phyloP scores from a whole-genome alignment of 495 filamentous ascomycete genomes.

The Talaromyces borbonicus region DNA sequence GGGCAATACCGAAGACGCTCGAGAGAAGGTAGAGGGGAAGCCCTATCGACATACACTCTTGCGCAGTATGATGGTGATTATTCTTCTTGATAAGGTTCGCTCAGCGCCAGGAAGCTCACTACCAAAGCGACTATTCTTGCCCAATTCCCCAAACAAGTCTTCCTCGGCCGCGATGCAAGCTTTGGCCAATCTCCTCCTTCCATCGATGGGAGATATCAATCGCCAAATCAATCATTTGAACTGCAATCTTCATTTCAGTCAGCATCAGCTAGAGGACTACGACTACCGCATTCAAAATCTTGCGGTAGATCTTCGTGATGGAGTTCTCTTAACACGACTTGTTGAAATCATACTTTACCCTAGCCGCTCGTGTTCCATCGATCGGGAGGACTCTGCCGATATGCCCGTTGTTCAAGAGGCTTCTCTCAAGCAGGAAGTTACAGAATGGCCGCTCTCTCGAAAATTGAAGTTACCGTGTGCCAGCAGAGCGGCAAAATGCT shows the following conservation, averaged over 20 bases:
- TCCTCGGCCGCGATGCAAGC: slow-evolving; percentile 44
- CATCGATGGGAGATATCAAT: slow-evolving; percentile 49
- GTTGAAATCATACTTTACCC: slow-evolving; percentile 50
- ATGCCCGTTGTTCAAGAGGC: slow-evolving; percentile 14
- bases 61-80: slow-evolving; percentile 51
- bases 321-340: slow-evolving; percentile 47
- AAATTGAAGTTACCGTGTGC: slow-evolving; percentile 50
- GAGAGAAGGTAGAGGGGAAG: slow-evolving; percentile 20
- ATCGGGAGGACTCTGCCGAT: slow-evolving; percentile 14
- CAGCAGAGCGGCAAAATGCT: slow-evolving; percentile 48
- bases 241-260: slow-evolving; percentile 43
- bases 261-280: slow-evolving; percentile 51
- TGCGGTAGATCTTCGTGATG: slow-evolving; percentile 56
- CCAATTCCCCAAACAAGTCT: slow-evolving; percentile 44
- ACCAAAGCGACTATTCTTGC: slow-evolving; percentile 33
- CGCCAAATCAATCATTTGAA: slow-evolving; percentile 46
- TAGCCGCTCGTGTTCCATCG: slow-evolving; percentile 12
- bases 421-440: neutral
- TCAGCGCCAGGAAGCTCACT: slow-evolving; percentile 18
- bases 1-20: slow-evolving; percentile 6
- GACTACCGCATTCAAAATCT: slow-evolving; percentile 49
- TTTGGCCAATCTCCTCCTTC: slow-evolving; percentile 42
- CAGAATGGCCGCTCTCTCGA: slow-evolving; percentile 41
- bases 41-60: slow-evolving; percentile 47
- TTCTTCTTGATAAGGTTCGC: slow-evolving; percentile 46